These are phyloP conservation scores for Pseudogymnoascus sp. DNA, from an alignment of 2,329 filamentous ascomycete genomes.

Conservation along the genomic window DNA sequence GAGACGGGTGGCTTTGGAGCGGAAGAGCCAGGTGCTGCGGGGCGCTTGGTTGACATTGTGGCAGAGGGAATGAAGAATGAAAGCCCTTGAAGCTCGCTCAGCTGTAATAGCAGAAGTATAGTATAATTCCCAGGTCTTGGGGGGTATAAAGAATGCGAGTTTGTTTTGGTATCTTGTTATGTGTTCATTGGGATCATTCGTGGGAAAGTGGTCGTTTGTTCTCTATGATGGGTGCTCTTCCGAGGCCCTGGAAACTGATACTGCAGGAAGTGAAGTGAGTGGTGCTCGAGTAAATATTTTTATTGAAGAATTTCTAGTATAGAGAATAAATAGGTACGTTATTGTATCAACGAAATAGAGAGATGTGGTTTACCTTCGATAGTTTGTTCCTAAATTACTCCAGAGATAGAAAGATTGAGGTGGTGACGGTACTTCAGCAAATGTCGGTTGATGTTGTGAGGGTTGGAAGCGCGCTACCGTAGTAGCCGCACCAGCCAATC, in stretches of 20 bases:
- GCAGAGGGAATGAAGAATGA: not conserved
- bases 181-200: not conserved
- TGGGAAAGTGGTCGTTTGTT: not conserved
- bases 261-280: constrained; percentile 28
- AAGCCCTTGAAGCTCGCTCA: not conserved
- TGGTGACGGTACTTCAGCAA: not conserved
- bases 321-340: not conserved
- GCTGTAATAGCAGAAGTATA: not conserved
- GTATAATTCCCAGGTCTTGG: not conserved
- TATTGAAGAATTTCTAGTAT: not conserved
- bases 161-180: not conserved
- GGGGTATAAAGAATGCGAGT: not conserved
- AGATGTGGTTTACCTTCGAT: constrained; percentile 4
- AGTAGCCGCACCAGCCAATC: constrained; percentile 8
- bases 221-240: not conserved
- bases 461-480: not conserved
- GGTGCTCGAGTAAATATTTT: constrained; percentile 31
- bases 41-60: constrained; percentile 27
- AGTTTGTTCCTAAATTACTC: not conserved
- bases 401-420: not conserved
- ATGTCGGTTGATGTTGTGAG: constrained; percentile 3
- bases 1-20: constrained; percentile 52
- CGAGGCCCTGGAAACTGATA: not conserved
- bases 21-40: constrained; percentile 44
- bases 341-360: not conserved